Conservation (phyloP, 176 grass and related monocot genomes). For the Zoysia pacifica region DNA sequence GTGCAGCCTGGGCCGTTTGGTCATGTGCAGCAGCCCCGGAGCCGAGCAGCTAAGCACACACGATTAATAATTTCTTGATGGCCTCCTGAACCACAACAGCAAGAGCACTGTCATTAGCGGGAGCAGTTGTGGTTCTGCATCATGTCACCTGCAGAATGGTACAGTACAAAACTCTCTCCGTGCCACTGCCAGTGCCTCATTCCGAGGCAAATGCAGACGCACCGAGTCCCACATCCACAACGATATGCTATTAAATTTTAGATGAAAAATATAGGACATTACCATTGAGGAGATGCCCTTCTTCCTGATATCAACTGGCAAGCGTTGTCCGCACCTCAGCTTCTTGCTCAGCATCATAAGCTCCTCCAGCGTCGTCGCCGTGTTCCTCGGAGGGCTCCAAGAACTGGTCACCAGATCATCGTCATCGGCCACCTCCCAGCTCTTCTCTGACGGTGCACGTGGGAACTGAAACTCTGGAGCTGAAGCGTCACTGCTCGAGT, state of each 20-base stretch:
- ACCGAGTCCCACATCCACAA: no score
- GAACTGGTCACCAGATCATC: slow-evolving; percentile 25
- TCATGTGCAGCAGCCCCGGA: slow-evolving; percentile 44
- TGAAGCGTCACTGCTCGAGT: slow-evolving; percentile 49
- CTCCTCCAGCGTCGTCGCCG: slow-evolving; percentile 82
- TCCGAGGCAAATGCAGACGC: no score
- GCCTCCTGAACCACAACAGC: slow-evolving; percentile 63
- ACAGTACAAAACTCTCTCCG: slow-evolving; percentile 1
- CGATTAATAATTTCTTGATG: slow-evolving; percentile 64
- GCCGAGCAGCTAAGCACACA: slow-evolving; percentile 60
- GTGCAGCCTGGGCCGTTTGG: slow-evolving; percentile 25
- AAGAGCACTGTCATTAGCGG: not conserved
- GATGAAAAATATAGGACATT: slow-evolving; percentile 6
- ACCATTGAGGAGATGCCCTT: slow-evolving; percentile 55
- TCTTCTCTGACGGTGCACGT: slow-evolving; percentile 54
- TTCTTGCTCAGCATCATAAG: slow-evolving; percentile 80
- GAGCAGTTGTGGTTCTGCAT: slow-evolving; percentile 7
- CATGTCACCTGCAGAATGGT: slow-evolving; percentile 13
- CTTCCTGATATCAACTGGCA: slow-evolving; percentile 41
- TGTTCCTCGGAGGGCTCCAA: slow-evolving; percentile 42
- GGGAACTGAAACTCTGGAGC: slow-evolving; percentile 60
- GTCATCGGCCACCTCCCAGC: slow-evolving; percentile 47
- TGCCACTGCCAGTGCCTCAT: slow-evolving; percentile 12
- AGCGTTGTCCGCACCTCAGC: slow-evolving; percentile 47
- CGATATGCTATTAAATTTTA: slow-evolving; percentile 7